These are phyloP conservation scores for Auricularia heimuer DNA, from an alignment of 768 basidiomycete species.

Conservation along the genomic window DNA sequence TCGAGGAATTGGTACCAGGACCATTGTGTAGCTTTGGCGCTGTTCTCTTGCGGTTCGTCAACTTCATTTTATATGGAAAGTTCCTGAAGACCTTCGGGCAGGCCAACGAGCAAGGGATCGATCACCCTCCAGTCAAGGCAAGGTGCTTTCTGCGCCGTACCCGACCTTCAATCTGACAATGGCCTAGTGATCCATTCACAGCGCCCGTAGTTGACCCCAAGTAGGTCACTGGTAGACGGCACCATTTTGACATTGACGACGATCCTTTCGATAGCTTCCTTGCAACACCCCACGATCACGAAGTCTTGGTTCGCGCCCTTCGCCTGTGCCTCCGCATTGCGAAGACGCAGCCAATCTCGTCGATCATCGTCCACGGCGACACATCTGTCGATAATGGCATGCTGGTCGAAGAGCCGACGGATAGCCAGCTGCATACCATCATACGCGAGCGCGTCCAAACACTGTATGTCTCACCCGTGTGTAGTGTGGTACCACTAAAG, in stretches of 20 bases:
- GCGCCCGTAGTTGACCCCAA: constrained; percentile 7
- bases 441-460: constrained; percentile 22
- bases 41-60: constrained; percentile 21
- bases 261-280: constrained; percentile 29
- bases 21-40: constrained; percentile 6
- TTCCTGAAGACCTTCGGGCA: not conserved
- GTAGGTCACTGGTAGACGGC: not conserved
- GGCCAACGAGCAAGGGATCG: constrained; percentile 6
- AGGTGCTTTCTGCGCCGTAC: no score
- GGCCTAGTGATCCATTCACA: constrained; percentile 5
- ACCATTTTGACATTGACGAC: not conserved
- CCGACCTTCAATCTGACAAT: no score
- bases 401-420: constrained; percentile 12
- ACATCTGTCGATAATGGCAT: no score
- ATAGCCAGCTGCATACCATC: constrained; percentile 25
- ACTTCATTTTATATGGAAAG: not conserved
- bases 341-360: constrained; percentile 30
- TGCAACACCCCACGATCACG: constrained; percentile 30
- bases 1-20: not conserved
- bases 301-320: constrained; percentile 31
- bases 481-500: constrained; percentile 26
- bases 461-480: constrained; percentile 25
- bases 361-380: constrained; percentile 26
- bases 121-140: constrained; percentile 2
- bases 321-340: constrained; percentile 29